phyloP scores from a whole-genome alignment of 129 eudicot species.

The Erigeron canadensis region DNA sequence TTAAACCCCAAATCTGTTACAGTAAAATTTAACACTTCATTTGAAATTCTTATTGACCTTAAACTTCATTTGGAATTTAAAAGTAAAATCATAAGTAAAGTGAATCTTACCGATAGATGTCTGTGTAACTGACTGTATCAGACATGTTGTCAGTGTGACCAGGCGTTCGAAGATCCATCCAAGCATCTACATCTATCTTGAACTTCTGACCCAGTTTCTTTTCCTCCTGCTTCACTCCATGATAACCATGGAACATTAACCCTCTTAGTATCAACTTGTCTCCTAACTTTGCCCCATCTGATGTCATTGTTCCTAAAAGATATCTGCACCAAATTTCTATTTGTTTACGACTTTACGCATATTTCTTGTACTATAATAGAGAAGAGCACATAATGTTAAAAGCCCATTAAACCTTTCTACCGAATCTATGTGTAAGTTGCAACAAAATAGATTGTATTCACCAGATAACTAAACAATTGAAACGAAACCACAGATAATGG shows the following conservation, averaged over 20 bases:
- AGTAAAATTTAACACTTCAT: not conserved
- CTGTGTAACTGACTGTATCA: conserved; percentile 85
- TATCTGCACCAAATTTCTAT: too few species aligned
- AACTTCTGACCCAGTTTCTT: conserved; percentile 81
- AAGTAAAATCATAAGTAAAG: too few species aligned
- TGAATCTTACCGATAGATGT: conserved; percentile 58
- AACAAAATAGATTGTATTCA: too few species aligned
- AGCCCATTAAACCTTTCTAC: too few species aligned
- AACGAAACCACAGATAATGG: too few species aligned
- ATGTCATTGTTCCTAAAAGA: too few species aligned
- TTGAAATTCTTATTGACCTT: conserved; percentile 4
- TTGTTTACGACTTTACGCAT: too few species aligned
- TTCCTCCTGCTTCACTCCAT: conserved; percentile 83
- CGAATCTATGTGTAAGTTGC: too few species aligned
- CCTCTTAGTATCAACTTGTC: conserved; percentile 82
- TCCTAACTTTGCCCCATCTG: conserved; percentile 15
- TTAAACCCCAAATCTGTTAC: not conserved
- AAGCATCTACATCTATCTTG: conserved; percentile 81
- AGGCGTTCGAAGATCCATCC: conserved; percentile 86
- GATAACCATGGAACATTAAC: conserved; percentile 79
- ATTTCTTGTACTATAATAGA: too few species aligned
- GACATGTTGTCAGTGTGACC: conserved; percentile 61
- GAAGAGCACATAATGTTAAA: too few species aligned
- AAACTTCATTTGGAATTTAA: not conserved
- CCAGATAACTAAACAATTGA: too few species aligned